Conservation (phyloP, 805 yeast genomes). For the Saccharomycopsis fermentans region DNA sequence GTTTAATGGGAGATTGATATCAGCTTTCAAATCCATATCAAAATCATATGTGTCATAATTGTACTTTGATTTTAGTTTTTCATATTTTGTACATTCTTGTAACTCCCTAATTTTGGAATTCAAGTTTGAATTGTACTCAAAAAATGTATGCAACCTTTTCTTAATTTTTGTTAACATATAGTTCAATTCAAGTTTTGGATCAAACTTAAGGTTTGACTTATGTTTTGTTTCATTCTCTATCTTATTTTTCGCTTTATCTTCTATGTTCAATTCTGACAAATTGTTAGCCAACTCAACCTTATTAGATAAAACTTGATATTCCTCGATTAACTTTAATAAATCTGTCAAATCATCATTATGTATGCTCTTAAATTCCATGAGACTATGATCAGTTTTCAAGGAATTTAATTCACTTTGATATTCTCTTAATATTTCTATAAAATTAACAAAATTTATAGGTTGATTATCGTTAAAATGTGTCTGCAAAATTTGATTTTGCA, state of each 20-base stretch:
- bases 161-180: slow-evolving; percentile 5
- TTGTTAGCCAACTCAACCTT: neutral
- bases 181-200: slow-evolving; percentile 1
- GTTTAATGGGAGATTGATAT: slow-evolving; percentile 18
- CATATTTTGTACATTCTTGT: slow-evolving; percentile 20
- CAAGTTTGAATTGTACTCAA: slow-evolving; percentile 13
- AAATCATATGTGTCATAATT: slow-evolving; percentile 32
- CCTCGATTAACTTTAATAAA: neutral
- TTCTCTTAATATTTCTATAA: neutral
- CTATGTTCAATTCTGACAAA: neutral
- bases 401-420: neutral
- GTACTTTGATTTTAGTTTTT: slow-evolving; percentile 31
- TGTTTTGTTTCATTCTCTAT: neutral
- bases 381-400: neutral
- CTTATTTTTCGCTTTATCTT: neutral
- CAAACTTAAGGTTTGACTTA: neutral
- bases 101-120: slow-evolving; percentile 21
- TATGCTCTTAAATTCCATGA: neutral
- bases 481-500: neutral
- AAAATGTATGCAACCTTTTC: slow-evolving; percentile 17
- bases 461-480: neutral
- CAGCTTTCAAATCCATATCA: slow-evolving; percentile 17
- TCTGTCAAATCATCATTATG: neutral
- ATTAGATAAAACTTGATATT: neutral
- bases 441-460: neutral